Evolutionary conservation across 2,329 filamentous ascomycete genomes (phyloP).

Genomic region (Epicoccum nigrum): DNA sequence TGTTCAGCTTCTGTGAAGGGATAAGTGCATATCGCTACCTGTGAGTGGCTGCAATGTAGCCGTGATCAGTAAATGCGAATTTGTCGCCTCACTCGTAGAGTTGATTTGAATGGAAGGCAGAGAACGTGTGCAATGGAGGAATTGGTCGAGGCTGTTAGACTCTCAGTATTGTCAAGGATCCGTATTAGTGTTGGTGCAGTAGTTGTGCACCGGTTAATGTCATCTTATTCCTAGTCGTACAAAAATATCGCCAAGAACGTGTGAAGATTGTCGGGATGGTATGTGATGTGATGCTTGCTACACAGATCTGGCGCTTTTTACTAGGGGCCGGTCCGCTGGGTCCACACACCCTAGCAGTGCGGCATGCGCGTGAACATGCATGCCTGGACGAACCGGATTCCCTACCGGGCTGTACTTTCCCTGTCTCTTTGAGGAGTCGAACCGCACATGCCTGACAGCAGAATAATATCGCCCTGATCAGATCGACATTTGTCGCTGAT

Average conservation of each 20-base stretch:
- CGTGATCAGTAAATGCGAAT: constrained; percentile 26
- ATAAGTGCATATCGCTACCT: constrained; percentile 12
- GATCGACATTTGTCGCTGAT: constrained; percentile 31
- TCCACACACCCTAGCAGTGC: constrained; percentile 22
- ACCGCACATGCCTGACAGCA: constrained; percentile 16
- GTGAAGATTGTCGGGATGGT: constrained; percentile 34
- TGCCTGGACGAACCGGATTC: constrained; percentile 29
- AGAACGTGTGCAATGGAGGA: constrained; percentile 23
- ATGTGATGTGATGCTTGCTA: constrained; percentile 25
- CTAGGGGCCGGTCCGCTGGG: constrained; percentile 40
- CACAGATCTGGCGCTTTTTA: constrained; percentile 35
- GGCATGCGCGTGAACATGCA: constrained; percentile 20
- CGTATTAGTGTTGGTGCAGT: constrained; percentile 36
- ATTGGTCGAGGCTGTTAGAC: constrained; percentile 24
- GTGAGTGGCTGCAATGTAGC: constrained; percentile 8
- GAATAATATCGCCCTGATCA: constrained; percentile 24
- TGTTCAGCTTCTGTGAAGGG: constrained; percentile 9
- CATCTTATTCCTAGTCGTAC: constrained; percentile 36
- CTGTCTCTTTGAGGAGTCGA: constrained; percentile 21
- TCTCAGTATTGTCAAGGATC: constrained; percentile 29
- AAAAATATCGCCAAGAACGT: constrained; percentile 45
- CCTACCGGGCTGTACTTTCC: constrained; percentile 27
- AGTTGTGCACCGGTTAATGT: constrained; percentile 29
- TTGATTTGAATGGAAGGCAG: constrained; percentile 22
- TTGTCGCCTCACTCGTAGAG: constrained; percentile 38